Evolutionary conservation across 495 filamentous ascomycete species (phyloP), one percentile per base, ranked within the genome.

Genomic region (Penicillium parvum): DNA sequence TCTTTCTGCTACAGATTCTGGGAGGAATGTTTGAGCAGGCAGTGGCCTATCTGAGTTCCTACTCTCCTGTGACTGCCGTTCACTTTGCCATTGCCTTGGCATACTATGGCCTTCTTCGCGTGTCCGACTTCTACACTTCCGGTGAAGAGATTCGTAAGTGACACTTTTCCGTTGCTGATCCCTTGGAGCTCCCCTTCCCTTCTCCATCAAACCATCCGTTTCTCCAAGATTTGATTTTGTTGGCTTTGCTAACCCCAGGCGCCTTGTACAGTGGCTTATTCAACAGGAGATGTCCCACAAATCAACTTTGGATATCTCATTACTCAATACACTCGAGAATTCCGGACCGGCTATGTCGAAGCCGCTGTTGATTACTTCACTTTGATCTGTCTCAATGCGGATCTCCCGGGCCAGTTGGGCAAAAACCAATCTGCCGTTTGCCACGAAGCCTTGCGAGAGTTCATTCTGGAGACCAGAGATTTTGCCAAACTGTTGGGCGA

Each of bases 11-110:
- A 37, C 85, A 95, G 58, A 77, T 96, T 28, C 72, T 96, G 38
- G 83, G 83, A 35, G 92, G 92, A 52, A 85, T 96, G 83, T 99
- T 95, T 55, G 92, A 99, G 69, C 85, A 90, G 55, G 92, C 91
- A 8, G 77, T 97, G 40, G 78, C 84, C 12, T 96, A 91, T 64
- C 76, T 99, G 23, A 95, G 92, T 54, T 78, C 82, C 15, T 88
- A 89, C 68, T 82, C 86, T 7, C 92, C 92, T 44, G 83, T 94
- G 34, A 87, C 92, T 50, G 91, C 89, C 9, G 87, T 96, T 28
- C 92, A 99, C 67, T 95, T 97, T 60, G 88, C 88, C 25, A 87
- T 97, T 54, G 87, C 83, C 2, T 72, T 97, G 18, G 79, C 80
- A 40, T 97, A 85, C 62, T 99, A 99, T 58, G 92, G 92, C 11